phyloP scores from a whole-genome alignment of 2,329 filamentous ascomycete species.

The Venturia carpophila region DNA sequence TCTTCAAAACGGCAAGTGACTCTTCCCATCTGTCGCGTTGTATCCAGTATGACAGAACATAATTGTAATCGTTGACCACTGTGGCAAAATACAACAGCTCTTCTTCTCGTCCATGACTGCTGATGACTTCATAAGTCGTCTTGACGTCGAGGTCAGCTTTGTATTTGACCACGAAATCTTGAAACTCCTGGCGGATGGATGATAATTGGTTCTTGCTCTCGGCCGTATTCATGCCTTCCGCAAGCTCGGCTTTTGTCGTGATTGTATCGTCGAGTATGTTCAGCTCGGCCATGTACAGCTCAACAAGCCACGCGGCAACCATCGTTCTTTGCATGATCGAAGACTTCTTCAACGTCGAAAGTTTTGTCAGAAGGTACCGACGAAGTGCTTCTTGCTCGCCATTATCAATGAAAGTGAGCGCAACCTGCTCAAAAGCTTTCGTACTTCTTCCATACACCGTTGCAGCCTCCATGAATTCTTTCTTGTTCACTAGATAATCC shows the following conservation, averaged over 20 bases:
- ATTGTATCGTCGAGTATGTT: slow-evolving; percentile 93
- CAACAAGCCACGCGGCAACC: slow-evolving; percentile 90
- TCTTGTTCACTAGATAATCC: slow-evolving; percentile 75
- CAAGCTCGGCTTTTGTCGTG: slow-evolving; percentile 75
- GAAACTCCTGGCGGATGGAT: slow-evolving; percentile 67
- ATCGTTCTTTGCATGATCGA: slow-evolving; percentile 88
- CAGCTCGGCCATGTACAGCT: slow-evolving; percentile 95
- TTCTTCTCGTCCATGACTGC: slow-evolving; percentile 87
- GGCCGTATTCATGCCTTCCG: slow-evolving; percentile 60
- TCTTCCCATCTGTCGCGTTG: slow-evolving; percentile 89
- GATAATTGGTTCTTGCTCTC: slow-evolving; percentile 67
- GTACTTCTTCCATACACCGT: slow-evolving; percentile 89
- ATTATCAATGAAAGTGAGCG: slow-evolving; percentile 81
- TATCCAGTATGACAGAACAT: slow-evolving; percentile 93
- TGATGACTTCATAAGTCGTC: slow-evolving; percentile 92
- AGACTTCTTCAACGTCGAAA: slow-evolving; percentile 72
- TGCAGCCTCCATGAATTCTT: slow-evolving; percentile 78
- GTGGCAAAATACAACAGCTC: slow-evolving; percentile 89
- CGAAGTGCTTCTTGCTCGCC: slow-evolving; percentile 83
- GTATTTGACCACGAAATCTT: slow-evolving; percentile 78
- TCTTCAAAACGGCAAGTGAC: slow-evolving; percentile 79
- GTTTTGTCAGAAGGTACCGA: slow-evolving; percentile 79
- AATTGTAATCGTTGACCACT: slow-evolving; percentile 83
- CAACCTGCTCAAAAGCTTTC: slow-evolving; percentile 95
- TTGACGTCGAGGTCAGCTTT: slow-evolving; percentile 82